Percentiles rank a stretch among this genome's conserved stretches.
phyloP scores from a whole-genome alignment of 1,284 basidiomycete species.

The Leccinum huronense region DNA sequence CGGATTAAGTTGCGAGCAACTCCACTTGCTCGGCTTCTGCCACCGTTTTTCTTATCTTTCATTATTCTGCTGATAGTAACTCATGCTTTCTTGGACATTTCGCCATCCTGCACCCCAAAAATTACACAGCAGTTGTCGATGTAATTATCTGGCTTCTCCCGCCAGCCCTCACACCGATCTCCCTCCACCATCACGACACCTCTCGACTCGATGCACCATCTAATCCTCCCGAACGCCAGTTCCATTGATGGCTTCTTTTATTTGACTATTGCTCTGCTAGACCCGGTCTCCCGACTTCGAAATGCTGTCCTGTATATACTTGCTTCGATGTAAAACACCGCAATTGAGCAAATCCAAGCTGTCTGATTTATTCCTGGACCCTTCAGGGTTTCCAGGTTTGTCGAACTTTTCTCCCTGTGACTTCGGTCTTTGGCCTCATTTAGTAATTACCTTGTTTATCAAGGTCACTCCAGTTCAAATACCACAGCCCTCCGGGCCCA shows the following conservation, averaged over 20 bases:
- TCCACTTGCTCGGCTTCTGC: slow-evolving; percentile 8
- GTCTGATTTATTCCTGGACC: slow-evolving; percentile 3
- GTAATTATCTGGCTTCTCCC: slow-evolving; percentile 14
- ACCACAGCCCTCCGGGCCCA: too few species aligned
- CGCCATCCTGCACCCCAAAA: slow-evolving; percentile 24
- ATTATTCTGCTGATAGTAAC: slow-evolving; percentile 37
- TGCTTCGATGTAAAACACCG: slow-evolving; percentile 32
- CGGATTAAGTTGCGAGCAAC: slow-evolving; percentile 44
- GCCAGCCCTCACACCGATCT: slow-evolving; percentile 16
- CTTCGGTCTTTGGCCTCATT: too few species aligned
- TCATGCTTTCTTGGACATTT: slow-evolving; percentile 29
- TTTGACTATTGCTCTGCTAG: slow-evolving; percentile 22
- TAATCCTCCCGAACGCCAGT: slow-evolving; percentile 19
- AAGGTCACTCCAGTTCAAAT: background rate
- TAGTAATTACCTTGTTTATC: too few species aligned
- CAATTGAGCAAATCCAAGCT: slow-evolving; percentile 16
- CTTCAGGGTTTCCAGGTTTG: too few species aligned
- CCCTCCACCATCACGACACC: slow-evolving; percentile 15
- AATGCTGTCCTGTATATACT: slow-evolving; percentile 35
- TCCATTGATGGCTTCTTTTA: slow-evolving; percentile 21
- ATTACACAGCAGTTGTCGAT: slow-evolving; percentile 25
- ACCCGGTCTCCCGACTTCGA: slow-evolving; percentile 23
- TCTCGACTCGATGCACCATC: slow-evolving; percentile 24
- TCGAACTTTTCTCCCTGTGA: too few species aligned
- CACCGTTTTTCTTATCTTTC: slow-evolving; percentile 32